phyloP scores from a whole-genome alignment of 2,329 filamentous ascomycete genomes.

The Claviceps arundinis region DNA sequence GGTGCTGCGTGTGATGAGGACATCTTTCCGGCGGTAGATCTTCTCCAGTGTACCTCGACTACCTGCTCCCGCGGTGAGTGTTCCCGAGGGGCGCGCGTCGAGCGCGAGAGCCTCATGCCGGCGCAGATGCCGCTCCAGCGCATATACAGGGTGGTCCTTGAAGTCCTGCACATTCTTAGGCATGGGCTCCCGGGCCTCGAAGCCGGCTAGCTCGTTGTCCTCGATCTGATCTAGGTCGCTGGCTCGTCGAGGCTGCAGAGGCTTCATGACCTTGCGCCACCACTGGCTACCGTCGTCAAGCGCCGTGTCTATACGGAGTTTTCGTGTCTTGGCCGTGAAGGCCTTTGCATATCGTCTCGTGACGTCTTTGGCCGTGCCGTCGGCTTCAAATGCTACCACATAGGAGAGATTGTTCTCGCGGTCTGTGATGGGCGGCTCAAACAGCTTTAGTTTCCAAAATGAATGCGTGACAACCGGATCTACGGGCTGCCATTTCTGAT shows the following conservation, averaged over 20 bases:
- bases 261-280: slow-evolving; percentile 39
- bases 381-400: slow-evolving; percentile 71
- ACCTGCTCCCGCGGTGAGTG: slow-evolving; percentile 55
- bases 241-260: slow-evolving; percentile 27
- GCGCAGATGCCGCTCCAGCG: slow-evolving; percentile 71
- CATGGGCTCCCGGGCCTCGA: slow-evolving; percentile 67
- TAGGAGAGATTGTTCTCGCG: slow-evolving; percentile 67
- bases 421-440: slow-evolving; percentile 77
- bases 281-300: slow-evolving; percentile 35
- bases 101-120: slow-evolving; percentile 73
- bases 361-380: slow-evolving; percentile 68
- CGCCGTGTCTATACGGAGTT: slow-evolving; percentile 57
- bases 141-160: slow-evolving; percentile 72
- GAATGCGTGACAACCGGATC: slow-evolving; percentile 71
- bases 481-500: slow-evolving; percentile 84
- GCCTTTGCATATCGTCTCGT: slow-evolving; percentile 78
- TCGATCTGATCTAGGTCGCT: slow-evolving; percentile 74
- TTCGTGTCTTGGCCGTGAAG: slow-evolving; percentile 82
- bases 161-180: slow-evolving; percentile 78
- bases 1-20: slow-evolving; percentile 61
- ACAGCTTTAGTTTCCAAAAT: slow-evolving; percentile 57
- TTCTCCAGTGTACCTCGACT: slow-evolving; percentile 51
- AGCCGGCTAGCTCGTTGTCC: slow-evolving; percentile 57
- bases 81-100: slow-evolving; percentile 57
- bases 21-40: slow-evolving; percentile 72